phyloP scores from a whole-genome alignment of 371 early-diverging fungal species.

The Mucor sp. region DNA sequence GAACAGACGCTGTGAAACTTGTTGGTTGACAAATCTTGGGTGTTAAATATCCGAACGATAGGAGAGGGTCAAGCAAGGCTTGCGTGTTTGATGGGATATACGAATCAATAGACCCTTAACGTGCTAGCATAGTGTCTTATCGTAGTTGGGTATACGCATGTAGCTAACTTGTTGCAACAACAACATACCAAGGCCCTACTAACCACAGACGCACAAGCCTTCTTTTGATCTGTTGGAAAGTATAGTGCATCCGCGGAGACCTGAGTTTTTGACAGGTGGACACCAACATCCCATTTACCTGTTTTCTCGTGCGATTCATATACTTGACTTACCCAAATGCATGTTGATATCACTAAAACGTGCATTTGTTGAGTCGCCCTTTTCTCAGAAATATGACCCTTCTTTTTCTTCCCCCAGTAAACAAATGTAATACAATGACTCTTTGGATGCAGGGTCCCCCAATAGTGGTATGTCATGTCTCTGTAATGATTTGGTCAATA shows the following conservation, averaged over 20 bases:
- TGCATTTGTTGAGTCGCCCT: neutral
- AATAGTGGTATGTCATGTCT: neutral
- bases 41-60: neutral
- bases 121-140: no score
- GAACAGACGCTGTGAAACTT: constrained; percentile 3
- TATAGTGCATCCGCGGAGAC: neutral
- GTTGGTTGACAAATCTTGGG: neutral
- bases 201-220: neutral
- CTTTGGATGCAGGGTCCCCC: neutral
- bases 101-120: neutral
- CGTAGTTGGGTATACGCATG: no score
- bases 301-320: neutral
- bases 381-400: neutral
- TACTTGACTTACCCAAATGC: neutral
- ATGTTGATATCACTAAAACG: neutral
- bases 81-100: neutral
- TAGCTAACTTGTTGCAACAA: neutral
- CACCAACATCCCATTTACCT: neutral
- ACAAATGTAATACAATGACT: neutral
- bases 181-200: neutral
- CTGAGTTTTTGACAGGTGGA: neutral
- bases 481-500: neutral
- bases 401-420: neutral
- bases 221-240: neutral
- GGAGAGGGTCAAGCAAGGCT: neutral